phyloP scores from a whole-genome alignment of 805 yeast species.

The Myxozyma vanderwaltii region DNA sequence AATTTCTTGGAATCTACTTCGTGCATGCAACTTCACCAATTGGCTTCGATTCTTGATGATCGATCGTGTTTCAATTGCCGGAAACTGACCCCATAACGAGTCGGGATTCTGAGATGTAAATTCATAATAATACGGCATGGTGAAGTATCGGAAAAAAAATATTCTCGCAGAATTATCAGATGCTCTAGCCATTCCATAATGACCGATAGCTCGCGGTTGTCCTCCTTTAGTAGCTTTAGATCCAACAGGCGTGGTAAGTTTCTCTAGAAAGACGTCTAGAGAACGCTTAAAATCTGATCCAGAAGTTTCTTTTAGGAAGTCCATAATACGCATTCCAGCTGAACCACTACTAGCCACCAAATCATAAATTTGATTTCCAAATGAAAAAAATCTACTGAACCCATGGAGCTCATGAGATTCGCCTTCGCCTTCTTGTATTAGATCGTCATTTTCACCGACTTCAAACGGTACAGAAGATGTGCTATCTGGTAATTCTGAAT shows the following conservation, averaged over 20 bases:
- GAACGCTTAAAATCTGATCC: constrained; percentile 60
- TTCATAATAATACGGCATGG: constrained; percentile 47
- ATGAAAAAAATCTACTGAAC: constrained; percentile 61
- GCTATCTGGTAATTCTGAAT: constrained; percentile 23
- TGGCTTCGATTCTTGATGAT: background rate
- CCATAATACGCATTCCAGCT: constrained; percentile 63
- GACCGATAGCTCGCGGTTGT: constrained; percentile 41
- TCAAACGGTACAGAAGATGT: constrained; percentile 13
- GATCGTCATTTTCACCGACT: constrained; percentile 12
- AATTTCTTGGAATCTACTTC: background rate
- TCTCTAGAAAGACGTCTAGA: constrained; percentile 54
- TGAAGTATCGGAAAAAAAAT: constrained; percentile 68
- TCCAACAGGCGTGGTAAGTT: constrained; percentile 48
- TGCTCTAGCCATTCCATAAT: constrained; percentile 55
- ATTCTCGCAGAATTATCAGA: constrained; percentile 74
- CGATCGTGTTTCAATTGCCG: constrained; percentile 14
- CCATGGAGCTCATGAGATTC: background rate
- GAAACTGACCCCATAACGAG: constrained; percentile 40
- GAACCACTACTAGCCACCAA: constrained; percentile 47
- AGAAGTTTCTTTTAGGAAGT: constrained; percentile 51
- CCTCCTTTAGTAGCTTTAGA: constrained; percentile 34
- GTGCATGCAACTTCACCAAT: background rate
- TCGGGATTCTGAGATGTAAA: constrained; percentile 40
- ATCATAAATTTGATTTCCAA: constrained; percentile 64
- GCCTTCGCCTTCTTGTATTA: constrained; percentile 15